Conservation (phyloP, 1,139 yeast species). For the Suhomyces bolitotheri region DNA sequence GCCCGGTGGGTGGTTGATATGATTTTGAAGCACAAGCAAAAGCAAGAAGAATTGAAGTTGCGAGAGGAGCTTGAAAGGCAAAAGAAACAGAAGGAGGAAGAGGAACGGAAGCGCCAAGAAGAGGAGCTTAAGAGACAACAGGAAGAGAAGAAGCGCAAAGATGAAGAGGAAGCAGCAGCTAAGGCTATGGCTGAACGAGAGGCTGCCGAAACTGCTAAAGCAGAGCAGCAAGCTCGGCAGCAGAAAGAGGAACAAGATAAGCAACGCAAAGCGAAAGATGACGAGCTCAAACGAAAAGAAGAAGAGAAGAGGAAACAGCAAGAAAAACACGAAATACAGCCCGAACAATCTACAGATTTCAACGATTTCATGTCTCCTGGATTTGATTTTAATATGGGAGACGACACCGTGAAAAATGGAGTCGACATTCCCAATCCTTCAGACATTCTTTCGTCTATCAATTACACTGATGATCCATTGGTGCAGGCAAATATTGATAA, state of each 20-base stretch:
- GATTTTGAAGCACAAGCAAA: constrained; percentile 45
- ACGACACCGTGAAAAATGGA: constrained; percentile 13
- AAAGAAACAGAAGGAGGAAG: constrained; percentile 25
- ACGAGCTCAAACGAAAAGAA: constrained; percentile 20
- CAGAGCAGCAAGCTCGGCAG: constrained; percentile 14
- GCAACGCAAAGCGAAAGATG: constrained; percentile 20
- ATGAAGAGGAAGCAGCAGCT: constrained; percentile 13
- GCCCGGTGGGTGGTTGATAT: constrained; percentile 50
- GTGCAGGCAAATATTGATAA: constrained; percentile 7
- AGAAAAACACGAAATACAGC: constrained; percentile 10
- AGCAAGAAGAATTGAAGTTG: constrained; percentile 42
- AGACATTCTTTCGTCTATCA: constrained; percentile 40
- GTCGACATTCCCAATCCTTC: constrained; percentile 39
- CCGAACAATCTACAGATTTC: constrained; percentile 15
- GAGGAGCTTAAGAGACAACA: constrained; percentile 19
- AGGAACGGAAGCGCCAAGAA: constrained; percentile 20
- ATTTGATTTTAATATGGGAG: constrained; percentile 32
- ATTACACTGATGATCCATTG: constrained; percentile 23
- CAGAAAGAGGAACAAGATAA: constrained; percentile 13
- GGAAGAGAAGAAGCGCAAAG: constrained; percentile 16
- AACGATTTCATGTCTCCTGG: constrained; percentile 28
- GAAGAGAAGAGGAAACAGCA: constrained; percentile 16
- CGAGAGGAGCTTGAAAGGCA: constrained; percentile 41
- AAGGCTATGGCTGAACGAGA: constrained; percentile 16
- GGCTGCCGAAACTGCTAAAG: constrained; percentile 15